A percentile compares a stretch with the other conserved stretches of the same genome.
Evolutionary conservation across 2,329 filamentous ascomycete genomes (phyloP).

Genomic region (Fusarium brachygibbosum): DNA sequence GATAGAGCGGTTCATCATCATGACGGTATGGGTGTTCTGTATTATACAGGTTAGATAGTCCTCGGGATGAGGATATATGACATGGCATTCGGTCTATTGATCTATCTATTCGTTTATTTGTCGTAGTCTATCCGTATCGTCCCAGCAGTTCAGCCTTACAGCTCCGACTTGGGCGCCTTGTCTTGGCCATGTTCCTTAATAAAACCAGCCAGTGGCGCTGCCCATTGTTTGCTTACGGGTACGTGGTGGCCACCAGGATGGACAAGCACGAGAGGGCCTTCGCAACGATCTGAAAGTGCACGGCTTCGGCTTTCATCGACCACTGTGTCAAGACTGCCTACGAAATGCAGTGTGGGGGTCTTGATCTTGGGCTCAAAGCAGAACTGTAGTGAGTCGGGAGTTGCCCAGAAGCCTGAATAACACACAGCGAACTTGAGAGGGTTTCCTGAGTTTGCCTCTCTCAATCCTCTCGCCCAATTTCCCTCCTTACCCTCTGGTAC

Average conservation of each 20-base stretch:
- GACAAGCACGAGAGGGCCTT: constrained; percentile 67
- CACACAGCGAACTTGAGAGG: constrained; percentile 77
- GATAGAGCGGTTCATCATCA: constrained; percentile 45
- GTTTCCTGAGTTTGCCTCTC: constrained; percentile 62
- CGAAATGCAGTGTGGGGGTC: constrained; percentile 84
- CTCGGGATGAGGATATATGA: constrained; percentile 52
- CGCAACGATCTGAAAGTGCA: constrained; percentile 75
- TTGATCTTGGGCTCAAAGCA: constrained; percentile 78
- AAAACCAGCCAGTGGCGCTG: constrained; percentile 80
- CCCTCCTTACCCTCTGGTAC: constrained; percentile 49
- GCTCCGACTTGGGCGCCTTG: constrained; percentile 44
- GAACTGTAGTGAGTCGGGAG: constrained; percentile 71
- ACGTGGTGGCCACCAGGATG: constrained; percentile 94
- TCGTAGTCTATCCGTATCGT: constrained; percentile 34
- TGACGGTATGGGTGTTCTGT: constrained; percentile 51
- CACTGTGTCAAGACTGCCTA: constrained; percentile 88
- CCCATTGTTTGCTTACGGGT: constrained; percentile 85
- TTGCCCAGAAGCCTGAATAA: constrained; percentile 83
- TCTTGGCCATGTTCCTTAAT: constrained; percentile 62
- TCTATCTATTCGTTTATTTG: constrained; percentile 46
- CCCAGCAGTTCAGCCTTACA: constrained; percentile 32
- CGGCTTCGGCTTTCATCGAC: constrained; percentile 82
- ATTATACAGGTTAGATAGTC: constrained; percentile 55
- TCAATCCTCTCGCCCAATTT: constrained; percentile 61
- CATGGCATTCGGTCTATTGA: constrained; percentile 47